These are phyloP conservation scores for Dysphania ambrosioides DNA, from an alignment of 148 eudicot species.

Conservation along the genomic window DNA sequence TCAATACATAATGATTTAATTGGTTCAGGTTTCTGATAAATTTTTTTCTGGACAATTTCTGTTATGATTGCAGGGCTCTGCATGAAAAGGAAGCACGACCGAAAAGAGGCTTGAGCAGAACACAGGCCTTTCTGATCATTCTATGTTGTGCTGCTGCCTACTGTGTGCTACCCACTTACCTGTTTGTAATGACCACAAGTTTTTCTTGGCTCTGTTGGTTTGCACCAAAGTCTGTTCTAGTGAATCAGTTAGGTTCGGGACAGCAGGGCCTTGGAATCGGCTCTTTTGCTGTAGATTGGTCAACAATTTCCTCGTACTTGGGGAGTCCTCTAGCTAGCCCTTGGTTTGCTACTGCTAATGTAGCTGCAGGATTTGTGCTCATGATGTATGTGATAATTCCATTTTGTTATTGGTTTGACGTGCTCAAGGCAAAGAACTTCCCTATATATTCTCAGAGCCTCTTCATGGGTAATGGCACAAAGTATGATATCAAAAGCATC, in stretches of 20 bases:
- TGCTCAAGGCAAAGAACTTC: slow-evolving; percentile 68
- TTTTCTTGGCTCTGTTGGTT: slow-evolving; percentile 93
- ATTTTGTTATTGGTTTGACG: slow-evolving; percentile 50
- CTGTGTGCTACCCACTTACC: slow-evolving; percentile 65
- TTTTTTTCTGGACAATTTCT: not conserved
- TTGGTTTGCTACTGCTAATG: slow-evolving; percentile 90
- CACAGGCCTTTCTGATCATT: slow-evolving; percentile 71
- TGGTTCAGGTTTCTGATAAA: not conserved
- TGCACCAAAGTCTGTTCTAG: slow-evolving; percentile 53
- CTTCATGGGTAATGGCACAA: slow-evolving; percentile 53
- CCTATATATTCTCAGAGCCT: slow-evolving; percentile 73
- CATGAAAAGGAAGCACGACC: slow-evolving; percentile 71
- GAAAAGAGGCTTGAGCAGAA: slow-evolving; percentile 52
- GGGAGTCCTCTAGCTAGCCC: slow-evolving; percentile 95
- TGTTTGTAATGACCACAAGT: slow-evolving; percentile 60
- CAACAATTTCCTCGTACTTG: slow-evolving; percentile 72
- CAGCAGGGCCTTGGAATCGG: slow-evolving; percentile 71
- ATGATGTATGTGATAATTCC: slow-evolving; percentile 69
- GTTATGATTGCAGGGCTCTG: slow-evolving; percentile 58
- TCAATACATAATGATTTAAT: not conserved
- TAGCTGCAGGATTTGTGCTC: slow-evolving; percentile 61
- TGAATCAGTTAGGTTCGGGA: slow-evolving; percentile 85
- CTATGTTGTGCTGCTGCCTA: slow-evolving; percentile 65
- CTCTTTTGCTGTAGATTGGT: slow-evolving; percentile 77
- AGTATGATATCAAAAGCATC: slow-evolving; percentile 59